Evolutionary conservation across 78 protist genomes (phyloP), one percentile per base, ranked within the genome.

Genomic region (Creolimax fragrantissima): DNA sequence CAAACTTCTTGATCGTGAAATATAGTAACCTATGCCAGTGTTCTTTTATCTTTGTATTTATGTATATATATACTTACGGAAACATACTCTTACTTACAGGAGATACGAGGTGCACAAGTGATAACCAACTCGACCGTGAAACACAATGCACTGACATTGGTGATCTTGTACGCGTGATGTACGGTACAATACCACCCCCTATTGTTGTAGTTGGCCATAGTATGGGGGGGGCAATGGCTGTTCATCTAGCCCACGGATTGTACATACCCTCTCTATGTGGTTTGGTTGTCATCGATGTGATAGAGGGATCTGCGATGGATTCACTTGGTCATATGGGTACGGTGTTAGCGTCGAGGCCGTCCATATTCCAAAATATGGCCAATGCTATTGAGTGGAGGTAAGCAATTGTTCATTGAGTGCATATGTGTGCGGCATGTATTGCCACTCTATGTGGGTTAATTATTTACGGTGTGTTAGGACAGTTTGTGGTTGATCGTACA

Each of bases 261-360:
- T 83, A 83, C 37, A 36, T 83, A 32, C 41, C 74, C 24, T 32
- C 86, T 6, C 5, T 90, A 36, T 47, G 85, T 2, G 94, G 92
- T 3, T 32, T 95, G n/a, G 81, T 93, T 2, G 96, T 97, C 3
- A 5, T 97, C 3, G 98, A 97, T 93, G 97, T 96, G 4, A 97
- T 97, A 6, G 98, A 97, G 89, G 97, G 97, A 4, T 92, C 95
- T 2, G 95, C 95, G 3, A 3, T 96, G 81, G 92, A 88, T 3
- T 85, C 96, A 2, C 94, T 96, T 3, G 86, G 94, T 4, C 32
- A 90, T 2, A 95, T 97, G 97, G 39, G 67, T 41, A 58, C 93
- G 0, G 44, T 97, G 2, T 67, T 96, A 2, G 95, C 74, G 42
- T 58, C 43, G 42, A 39, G 96, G 89, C 98, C 98, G 35, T 58